phyloP scores from a whole-genome alignment of 768 basidiomycete genomes.

The Mycena maculata region DNA sequence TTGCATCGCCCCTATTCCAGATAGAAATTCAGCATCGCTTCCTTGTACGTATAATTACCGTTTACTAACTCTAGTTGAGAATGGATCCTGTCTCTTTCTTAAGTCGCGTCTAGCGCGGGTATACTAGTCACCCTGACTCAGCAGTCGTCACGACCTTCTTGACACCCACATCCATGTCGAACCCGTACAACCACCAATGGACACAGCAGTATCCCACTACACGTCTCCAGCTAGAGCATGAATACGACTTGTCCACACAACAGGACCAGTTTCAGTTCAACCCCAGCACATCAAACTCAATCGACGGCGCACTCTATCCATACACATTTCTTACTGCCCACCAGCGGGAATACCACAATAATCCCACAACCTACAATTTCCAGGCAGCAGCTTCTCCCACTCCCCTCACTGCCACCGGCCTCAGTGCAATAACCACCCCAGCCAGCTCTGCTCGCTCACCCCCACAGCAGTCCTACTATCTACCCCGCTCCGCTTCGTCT shows the following conservation, averaged over 20 bases:
- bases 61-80: too few species aligned
- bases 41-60: too few species aligned
- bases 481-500: conserved; percentile 40
- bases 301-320: conserved; percentile 5
- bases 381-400: conserved; percentile 13
- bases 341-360: conserved; percentile 33
- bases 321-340: conserved; percentile 27
- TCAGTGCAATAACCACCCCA: conserved; percentile 26
- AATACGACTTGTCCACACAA: conserved; percentile 39
- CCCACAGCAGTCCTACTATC: conserved; percentile 29
- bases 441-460: not conserved
- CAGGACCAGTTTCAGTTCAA: conserved; percentile 29
- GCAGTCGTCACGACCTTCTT: not conserved
- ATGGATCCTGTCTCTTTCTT: too few species aligned
- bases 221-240: conserved; percentile 52
- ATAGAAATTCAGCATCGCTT: too few species aligned
- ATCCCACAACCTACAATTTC: conserved; percentile 28
- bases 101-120: too few species aligned
- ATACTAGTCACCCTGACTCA: not conserved
- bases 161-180: conserved; percentile 16
- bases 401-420: conserved; percentile 26
- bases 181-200: conserved; percentile 27
- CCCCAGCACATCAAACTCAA: conserved; percentile 22
- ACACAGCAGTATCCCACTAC: conserved; percentile 23
- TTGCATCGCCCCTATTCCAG: too few species aligned